These are phyloP conservation scores for Talaromyces pinophilus DNA, from an alignment of 2,329 filamentous ascomycete species.

Conservation along the genomic window DNA sequence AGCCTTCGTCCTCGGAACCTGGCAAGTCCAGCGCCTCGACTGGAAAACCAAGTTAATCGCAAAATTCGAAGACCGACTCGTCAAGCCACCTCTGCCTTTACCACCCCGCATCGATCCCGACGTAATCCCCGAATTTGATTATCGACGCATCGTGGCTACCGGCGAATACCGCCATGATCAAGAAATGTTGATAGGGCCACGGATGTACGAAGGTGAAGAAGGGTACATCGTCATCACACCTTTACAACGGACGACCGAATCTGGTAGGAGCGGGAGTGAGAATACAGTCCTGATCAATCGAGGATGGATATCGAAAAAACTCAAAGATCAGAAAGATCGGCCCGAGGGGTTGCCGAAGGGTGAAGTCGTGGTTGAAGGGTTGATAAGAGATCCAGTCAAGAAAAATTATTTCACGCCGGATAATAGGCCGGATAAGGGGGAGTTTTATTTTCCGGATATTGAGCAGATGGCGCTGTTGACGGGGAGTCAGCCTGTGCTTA, in stretches of 20 bases:
- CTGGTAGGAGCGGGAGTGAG: slow-evolving; percentile 41
- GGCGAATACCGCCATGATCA: slow-evolving; percentile 80
- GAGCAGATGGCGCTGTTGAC: slow-evolving; percentile 81
- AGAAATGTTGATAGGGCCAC: slow-evolving; percentile 94
- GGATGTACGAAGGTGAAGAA: slow-evolving; percentile 83
- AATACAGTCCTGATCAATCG: slow-evolving; percentile 82
- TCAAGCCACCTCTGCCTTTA: slow-evolving; percentile 80
- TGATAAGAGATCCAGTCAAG: slow-evolving; percentile 88
- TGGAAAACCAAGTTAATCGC: slow-evolving; percentile 95
- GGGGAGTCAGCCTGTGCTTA: slow-evolving; percentile 85
- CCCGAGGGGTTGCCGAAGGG: slow-evolving; percentile 66
- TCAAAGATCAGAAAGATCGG: slow-evolving; percentile 64
- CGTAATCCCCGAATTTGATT: slow-evolving; percentile 89
- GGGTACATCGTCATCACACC: slow-evolving; percentile 92
- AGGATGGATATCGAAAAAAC: slow-evolving; percentile 85
- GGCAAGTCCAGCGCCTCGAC: slow-evolving; percentile 88
- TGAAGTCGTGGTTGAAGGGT: slow-evolving; percentile 75
- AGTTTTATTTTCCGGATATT: slow-evolving; percentile 96
- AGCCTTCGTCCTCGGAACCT: slow-evolving; percentile 85
- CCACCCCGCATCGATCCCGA: slow-evolving; percentile 78
- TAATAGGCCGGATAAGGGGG: slow-evolving; percentile 77
- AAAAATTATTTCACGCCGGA: slow-evolving; percentile 97
- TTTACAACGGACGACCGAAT: slow-evolving; percentile 61
- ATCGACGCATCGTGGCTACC: slow-evolving; percentile 74
- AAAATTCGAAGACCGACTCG: slow-evolving; percentile 85